Conservation (phyloP, 257 asterid genomes). For the Henckelia pumila region DNA sequence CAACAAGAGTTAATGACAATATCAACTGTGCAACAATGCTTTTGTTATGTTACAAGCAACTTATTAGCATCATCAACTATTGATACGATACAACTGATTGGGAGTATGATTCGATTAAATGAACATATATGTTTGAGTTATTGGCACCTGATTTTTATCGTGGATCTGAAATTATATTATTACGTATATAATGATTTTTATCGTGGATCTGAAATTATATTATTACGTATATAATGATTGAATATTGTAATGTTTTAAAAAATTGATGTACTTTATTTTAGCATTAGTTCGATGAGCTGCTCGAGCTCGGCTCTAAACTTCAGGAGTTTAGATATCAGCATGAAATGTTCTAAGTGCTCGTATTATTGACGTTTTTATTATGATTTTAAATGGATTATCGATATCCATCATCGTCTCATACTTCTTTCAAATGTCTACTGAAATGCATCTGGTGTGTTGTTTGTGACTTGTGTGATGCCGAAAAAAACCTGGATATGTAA, state of each 20-base stretch:
- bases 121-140: not conserved
- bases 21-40: slow-evolving; percentile 81
- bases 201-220: not conserved
- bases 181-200: no score
- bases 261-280: no score
- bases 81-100: not conserved
- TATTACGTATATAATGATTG: no score
- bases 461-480: not conserved
- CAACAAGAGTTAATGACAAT: slow-evolving; percentile 80
- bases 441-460: not conserved
- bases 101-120: not conserved
- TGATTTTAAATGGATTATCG: not conserved
- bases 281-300: no score
- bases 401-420: not conserved
- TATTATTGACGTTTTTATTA: no score
- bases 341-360: not conserved
- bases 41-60: slow-evolving; percentile 69
- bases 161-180: no score
- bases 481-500: not conserved
- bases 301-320: no score
- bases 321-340: no score
- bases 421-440: not conserved
- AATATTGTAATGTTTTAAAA: no score
- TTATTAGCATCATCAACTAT: slow-evolving; percentile 46
- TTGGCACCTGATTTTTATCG: not conserved